Evolutionary conservation across 176 grass and related monocot genomes (phyloP).

Genomic region (Musa acuminata): DNA sequence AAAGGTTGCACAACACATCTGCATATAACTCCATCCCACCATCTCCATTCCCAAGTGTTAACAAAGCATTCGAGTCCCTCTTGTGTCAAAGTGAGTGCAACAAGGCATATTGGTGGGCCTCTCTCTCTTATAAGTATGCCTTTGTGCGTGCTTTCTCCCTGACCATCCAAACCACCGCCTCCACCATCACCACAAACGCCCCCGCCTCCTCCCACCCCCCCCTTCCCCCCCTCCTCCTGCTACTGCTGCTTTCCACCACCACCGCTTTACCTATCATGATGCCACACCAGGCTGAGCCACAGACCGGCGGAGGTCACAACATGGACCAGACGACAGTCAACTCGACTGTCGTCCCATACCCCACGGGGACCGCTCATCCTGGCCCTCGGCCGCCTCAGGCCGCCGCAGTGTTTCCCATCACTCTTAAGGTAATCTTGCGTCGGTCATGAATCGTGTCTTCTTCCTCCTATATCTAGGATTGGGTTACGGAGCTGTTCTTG

Average conservation of each 20-base stretch:
- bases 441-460: background rate
- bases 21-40: background rate
- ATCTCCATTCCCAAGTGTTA: background rate
- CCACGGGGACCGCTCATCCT: conserved; percentile 11
- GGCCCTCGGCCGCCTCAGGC: conserved; percentile 22
- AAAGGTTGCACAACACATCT: background rate
- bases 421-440: conserved; percentile 48
- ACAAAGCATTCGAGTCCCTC: background rate
- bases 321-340: background rate
- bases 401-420: conserved; percentile 47
- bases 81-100: conserved; percentile 12
- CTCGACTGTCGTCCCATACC: conserved; percentile 24
- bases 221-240: background rate
- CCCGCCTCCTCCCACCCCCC: too few relatives aligned
- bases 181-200: background rate
- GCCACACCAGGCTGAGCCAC: conserved; percentile 8
- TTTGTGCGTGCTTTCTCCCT: conserved; percentile 1
- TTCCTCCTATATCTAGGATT: background rate
- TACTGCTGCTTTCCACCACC: background rate
- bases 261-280: background rate
- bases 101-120: conserved; percentile 22
- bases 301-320: conserved; percentile 1
- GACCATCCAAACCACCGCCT: background rate
- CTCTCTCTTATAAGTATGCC: conserved; percentile 4
- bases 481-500: background rate